These are phyloP conservation scores for Mycena citricolor DNA, from an alignment of 1,284 basidiomycete species.

Conservation along the genomic window DNA sequence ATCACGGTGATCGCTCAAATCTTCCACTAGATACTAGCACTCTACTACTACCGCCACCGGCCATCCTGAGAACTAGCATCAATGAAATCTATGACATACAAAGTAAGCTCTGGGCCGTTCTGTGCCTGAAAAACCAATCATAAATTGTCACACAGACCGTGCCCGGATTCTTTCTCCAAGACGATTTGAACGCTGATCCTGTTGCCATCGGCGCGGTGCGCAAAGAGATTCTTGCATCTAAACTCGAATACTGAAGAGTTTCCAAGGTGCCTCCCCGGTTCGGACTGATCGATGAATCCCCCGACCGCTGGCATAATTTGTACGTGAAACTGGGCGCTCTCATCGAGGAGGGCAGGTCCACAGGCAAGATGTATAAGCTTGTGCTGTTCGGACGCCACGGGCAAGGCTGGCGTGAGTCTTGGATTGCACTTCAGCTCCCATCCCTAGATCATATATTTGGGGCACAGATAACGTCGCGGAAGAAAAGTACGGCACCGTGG, in stretches of 20 bases:
- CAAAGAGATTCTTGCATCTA: background rate
- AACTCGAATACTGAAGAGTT: background rate
- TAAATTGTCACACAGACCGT: too few species aligned
- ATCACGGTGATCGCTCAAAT: too few species aligned
- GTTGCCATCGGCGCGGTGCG: constrained; percentile 1
- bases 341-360: too few species aligned
- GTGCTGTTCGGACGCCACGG: constrained; percentile 51
- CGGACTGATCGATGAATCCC: constrained; percentile 41
- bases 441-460: background rate
- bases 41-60: too few species aligned
- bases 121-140: too few species aligned
- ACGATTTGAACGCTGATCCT: constrained; percentile 2
- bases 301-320: constrained; percentile 41
- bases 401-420: constrained; percentile 45
- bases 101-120: too few species aligned
- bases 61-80: too few species aligned
- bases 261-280: constrained; percentile 30
- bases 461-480: constrained; percentile 74
- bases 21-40: too few species aligned
- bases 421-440: background rate
- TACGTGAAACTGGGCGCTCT: constrained; percentile 27
- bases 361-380: constrained; percentile 42
- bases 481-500: constrained; percentile 64
- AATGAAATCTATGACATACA: too few species aligned
- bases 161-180: constrained; percentile 7